Evolutionary conservation across 202 grass and related monocot genomes (phyloP).

Genomic region (Cymbopogon flexuosus): DNA sequence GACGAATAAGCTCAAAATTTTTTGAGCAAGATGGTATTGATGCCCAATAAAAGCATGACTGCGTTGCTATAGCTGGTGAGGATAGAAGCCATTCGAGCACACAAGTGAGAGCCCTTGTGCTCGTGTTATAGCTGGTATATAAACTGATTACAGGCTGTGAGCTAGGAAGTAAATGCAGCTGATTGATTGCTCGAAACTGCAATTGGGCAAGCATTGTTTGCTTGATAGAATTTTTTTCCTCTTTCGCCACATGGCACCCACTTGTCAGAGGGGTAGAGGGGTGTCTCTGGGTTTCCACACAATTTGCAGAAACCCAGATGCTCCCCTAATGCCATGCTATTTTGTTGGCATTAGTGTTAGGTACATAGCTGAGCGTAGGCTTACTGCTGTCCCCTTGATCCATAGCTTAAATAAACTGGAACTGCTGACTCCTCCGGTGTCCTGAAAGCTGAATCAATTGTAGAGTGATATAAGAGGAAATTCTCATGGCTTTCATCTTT

Average conservation of each 20-base stretch:
- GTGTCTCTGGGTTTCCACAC: slow-evolving; percentile 68
- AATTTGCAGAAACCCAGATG: slow-evolving; percentile 73
- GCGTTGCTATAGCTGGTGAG: background rate
- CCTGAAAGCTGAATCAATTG: slow-evolving; percentile 44
- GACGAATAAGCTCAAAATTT: slow-evolving; percentile 34
- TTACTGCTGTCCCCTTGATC: slow-evolving; percentile 15
- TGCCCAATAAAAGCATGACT: slow-evolving; percentile 32
- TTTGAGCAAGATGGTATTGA: slow-evolving; percentile 42
- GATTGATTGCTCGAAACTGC: slow-evolving; percentile 40
- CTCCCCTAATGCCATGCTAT: slow-evolving; percentile 60
- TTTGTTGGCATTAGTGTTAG: slow-evolving; percentile 54
- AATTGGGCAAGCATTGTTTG: slow-evolving; percentile 42
- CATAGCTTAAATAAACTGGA: slow-evolving; percentile 46
- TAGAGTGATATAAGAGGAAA: slow-evolving; percentile 33
- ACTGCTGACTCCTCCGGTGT: slow-evolving; percentile 25
- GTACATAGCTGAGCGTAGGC: slow-evolving; percentile 56
- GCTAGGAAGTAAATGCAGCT: slow-evolving; percentile 28
- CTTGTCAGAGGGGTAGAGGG: slow-evolving; percentile 46
- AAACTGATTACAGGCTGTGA: slow-evolving; percentile 30
- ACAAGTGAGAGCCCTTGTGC: slow-evolving; percentile 3
- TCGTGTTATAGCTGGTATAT: slow-evolving; percentile 23
- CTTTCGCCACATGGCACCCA: slow-evolving; percentile 41
- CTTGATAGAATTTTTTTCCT: slow-evolving; percentile 45
- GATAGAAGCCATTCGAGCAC: background rate
- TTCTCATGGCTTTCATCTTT: background rate